Percentiles rank a stretch among this genome's conserved stretches.
These are phyloP conservation scores for Skeletonema costatum DNA, from an alignment of 108 stramenopile genomes.

Conservation along the genomic window DNA sequence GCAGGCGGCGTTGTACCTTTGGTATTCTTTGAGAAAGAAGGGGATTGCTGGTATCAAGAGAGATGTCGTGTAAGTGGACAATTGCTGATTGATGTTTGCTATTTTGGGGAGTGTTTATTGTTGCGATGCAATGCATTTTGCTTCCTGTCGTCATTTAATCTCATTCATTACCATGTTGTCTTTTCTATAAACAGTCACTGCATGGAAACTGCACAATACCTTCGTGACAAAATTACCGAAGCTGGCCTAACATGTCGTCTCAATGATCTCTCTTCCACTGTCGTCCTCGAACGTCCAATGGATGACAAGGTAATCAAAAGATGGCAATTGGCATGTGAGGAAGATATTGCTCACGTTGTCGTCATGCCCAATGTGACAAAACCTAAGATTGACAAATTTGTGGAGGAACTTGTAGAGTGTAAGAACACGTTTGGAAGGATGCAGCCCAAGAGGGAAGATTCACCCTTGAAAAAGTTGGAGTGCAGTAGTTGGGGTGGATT, in stretches of 20 bases:
- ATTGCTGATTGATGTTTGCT: not conserved
- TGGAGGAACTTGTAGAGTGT: slow-evolving; percentile 70
- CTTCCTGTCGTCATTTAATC: not conserved
- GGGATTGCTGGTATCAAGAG: slow-evolving; percentile 81
- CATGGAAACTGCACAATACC: slow-evolving; percentile 85
- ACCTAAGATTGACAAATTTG: slow-evolving; percentile 83
- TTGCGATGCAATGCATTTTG: not conserved
- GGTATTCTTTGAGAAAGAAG: slow-evolving; percentile 91
- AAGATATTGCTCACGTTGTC: slow-evolving; percentile 91
- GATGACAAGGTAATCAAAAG: slow-evolving; percentile 78
- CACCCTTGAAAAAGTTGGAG: slow-evolving; percentile 56
- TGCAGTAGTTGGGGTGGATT: slow-evolving; percentile 52
- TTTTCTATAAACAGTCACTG: slow-evolving; percentile 61
- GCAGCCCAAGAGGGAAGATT: slow-evolving; percentile 49
- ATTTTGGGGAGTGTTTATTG: not conserved
- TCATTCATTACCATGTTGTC: not conserved
- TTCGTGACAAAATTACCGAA: slow-evolving; percentile 67
- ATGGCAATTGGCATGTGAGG: slow-evolving; percentile 90
- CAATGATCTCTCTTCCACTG: slow-evolving; percentile 81
- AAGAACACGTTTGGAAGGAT: slow-evolving; percentile 57
- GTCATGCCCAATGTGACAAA: slow-evolving; percentile 90
- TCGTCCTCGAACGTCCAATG: slow-evolving; percentile 83
- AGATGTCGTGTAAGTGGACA: slow-evolving; percentile 75
- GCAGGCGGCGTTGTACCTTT: slow-evolving; percentile 83
- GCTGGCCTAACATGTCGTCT: slow-evolving; percentile 77